Conservation (phyloP, 106 monocot genomes). For the Gastrodia elata region DNA sequence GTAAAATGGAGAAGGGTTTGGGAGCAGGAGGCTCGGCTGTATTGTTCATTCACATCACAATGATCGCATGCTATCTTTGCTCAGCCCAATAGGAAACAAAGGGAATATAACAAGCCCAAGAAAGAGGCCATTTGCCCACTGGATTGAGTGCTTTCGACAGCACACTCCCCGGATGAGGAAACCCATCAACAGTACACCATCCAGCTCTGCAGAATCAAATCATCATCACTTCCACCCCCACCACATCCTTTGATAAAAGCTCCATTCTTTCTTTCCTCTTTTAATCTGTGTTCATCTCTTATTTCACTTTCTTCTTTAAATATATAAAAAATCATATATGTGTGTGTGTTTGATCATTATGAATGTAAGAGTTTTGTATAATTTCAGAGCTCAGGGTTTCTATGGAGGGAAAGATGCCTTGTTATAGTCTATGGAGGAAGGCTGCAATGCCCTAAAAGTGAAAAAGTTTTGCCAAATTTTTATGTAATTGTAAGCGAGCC, state of each 20-base stretch:
- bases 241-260: slow-evolving; percentile 7
- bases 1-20: slow-evolving; percentile 11
- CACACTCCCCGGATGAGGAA: slow-evolving; percentile 33
- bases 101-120: slow-evolving; percentile 58
- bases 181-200: background rate
- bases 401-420: slow-evolving; percentile 1
- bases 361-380: background rate
- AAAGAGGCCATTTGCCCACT: slow-evolving; percentile 25
- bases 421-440: too few species aligned
- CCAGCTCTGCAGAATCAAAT: slow-evolving; percentile 13
- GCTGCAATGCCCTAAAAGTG: too few species aligned
- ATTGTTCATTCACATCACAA: slow-evolving; percentile 77
- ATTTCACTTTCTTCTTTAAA: too few species aligned
- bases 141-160: slow-evolving; percentile 53
- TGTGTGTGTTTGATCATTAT: background rate
- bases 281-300: too few species aligned
- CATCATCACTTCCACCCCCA: too few species aligned
- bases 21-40: slow-evolving; percentile 14
- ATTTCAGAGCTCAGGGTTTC: too few species aligned
- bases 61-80: slow-evolving; percentile 45
- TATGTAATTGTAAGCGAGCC: too few species aligned
- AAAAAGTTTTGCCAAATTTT: too few species aligned
- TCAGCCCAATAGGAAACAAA: slow-evolving; percentile 62
- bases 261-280: slow-evolving; percentile 19
- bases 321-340: too few species aligned